These are phyloP conservation scores for Closterium sp. DNA, from an alignment of 139 green algal genomes.

Conservation along the genomic window DNA sequence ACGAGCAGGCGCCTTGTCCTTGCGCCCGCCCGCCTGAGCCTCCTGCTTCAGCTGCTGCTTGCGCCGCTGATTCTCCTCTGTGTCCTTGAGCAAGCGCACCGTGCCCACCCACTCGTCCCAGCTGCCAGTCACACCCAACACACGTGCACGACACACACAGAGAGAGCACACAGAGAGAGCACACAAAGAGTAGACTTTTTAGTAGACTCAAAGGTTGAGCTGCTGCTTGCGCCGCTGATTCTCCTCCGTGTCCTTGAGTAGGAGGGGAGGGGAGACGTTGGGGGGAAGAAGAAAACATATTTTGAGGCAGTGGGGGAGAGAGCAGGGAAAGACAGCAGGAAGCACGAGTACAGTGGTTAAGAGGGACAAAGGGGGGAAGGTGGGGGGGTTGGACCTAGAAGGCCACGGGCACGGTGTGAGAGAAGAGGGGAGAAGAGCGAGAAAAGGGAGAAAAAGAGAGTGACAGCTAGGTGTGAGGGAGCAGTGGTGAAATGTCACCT, in stretches of 20 bases:
- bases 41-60: slow-evolving; percentile 1
- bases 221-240: background rate
- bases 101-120: slow-evolving; percentile 10
- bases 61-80: background rate
- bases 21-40: background rate
- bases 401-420: background rate
- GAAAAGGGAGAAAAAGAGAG: background rate
- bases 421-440: background rate
- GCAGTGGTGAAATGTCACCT: background rate
- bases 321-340: too few relatives aligned
- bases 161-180: background rate
- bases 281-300: too few relatives aligned
- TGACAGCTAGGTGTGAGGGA: background rate
- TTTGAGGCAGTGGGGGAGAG: too few relatives aligned
- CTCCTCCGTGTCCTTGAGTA: background rate
- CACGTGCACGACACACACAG: background rate
- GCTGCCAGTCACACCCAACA: background rate
- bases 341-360: too few relatives aligned
- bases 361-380: background rate
- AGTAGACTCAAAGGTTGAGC: background rate
- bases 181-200: background rate
- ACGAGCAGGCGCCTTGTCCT: background rate
- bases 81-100: background rate
- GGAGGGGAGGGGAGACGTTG: too few relatives aligned
- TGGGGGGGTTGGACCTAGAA: background rate